phyloP scores from a whole-genome alignment of 2,329 filamentous ascomycete genomes.

The Xylaria digitata region DNA sequence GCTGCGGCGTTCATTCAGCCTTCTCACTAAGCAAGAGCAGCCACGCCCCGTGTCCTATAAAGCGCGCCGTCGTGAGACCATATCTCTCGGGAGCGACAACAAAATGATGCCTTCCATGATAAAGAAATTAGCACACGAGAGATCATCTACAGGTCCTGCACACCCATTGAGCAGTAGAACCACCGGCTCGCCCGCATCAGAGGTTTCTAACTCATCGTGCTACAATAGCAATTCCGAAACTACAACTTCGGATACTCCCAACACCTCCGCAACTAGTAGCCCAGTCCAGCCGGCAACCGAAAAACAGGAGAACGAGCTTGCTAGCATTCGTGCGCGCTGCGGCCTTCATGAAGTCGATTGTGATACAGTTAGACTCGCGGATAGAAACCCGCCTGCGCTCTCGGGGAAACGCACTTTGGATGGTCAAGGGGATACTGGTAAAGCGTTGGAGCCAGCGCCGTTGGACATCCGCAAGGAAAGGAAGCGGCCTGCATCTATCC shows the following conservation, averaged over 20 bases:
- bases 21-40: slow-evolving; percentile 43
- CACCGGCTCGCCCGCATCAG: slow-evolving; percentile 26
- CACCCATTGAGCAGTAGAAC: slow-evolving; percentile 20
- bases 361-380: not conserved
- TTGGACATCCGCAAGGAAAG: slow-evolving; percentile 37
- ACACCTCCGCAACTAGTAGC: slow-evolving; percentile 39
- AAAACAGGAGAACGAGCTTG: slow-evolving; percentile 12
- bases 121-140: slow-evolving; percentile 3
- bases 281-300: slow-evolving; percentile 6
- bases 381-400: not conserved
- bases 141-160: slow-evolving; percentile 2
- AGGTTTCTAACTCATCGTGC: slow-evolving; percentile 33
- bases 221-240: slow-evolving; percentile 37
- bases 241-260: slow-evolving; percentile 37
- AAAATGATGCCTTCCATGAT: slow-evolving; percentile 55
- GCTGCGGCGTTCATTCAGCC: slow-evolving; percentile 51
- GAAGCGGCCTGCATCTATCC: slow-evolving; percentile 31
- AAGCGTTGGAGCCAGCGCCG: slow-evolving; percentile 33
- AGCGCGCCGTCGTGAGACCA: slow-evolving; percentile 60
- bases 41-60: slow-evolving; percentile 28
- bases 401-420: not conserved
- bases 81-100: slow-evolving; percentile 66
- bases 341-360: slow-evolving; percentile 18
- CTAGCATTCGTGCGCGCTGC: slow-evolving; percentile 17
- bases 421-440: not conserved